These are phyloP conservation scores for Hericium coralloides DNA, from an alignment of 768 basidiomycete genomes.

Conservation along the genomic window DNA sequence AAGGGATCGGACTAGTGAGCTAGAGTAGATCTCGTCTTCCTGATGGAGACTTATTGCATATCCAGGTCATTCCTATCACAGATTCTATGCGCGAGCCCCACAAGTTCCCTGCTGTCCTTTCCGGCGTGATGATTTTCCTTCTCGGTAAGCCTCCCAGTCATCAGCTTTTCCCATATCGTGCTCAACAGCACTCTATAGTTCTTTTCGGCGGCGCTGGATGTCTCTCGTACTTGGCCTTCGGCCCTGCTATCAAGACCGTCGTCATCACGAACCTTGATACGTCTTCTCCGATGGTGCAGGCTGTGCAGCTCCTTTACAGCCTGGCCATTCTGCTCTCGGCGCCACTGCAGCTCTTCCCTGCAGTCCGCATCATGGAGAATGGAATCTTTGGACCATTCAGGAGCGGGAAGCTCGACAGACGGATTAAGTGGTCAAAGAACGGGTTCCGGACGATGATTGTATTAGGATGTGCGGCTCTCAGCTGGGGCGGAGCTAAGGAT, in stretches of 20 bases:
- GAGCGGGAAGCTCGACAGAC: slow-evolving; percentile 72
- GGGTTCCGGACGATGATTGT: slow-evolving; percentile 70
- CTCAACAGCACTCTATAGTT: slow-evolving; percentile 28
- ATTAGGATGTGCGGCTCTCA: slow-evolving; percentile 71
- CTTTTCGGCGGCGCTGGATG: slow-evolving; percentile 85
- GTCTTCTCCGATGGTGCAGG: slow-evolving; percentile 79
- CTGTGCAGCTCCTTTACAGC: slow-evolving; percentile 85
- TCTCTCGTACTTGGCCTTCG: slow-evolving; percentile 84
- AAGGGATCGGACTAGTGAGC: slow-evolving; percentile 88
- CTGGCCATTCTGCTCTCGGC: slow-evolving; percentile 87
- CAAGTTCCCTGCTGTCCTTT: slow-evolving; percentile 83
- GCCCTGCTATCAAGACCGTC: slow-evolving; percentile 81
- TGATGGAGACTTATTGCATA: not conserved
- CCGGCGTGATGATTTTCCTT: slow-evolving; percentile 86
- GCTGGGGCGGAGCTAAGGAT: slow-evolving; percentile 77
- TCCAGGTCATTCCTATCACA: slow-evolving; percentile 85
- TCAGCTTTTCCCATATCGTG: not conserved
- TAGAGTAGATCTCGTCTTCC: not conserved
- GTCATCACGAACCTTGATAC: slow-evolving; percentile 90
- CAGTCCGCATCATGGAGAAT: slow-evolving; percentile 94
- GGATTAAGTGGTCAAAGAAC: slow-evolving; percentile 97
- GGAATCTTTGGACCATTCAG: slow-evolving; percentile 68
- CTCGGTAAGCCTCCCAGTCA: slow-evolving; percentile 36
- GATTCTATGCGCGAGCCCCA: slow-evolving; percentile 94
- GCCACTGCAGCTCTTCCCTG: slow-evolving; percentile 96